Evolutionary conservation across 768 basidiomycete species (phyloP).

Genomic region (Postia placenta): DNA sequence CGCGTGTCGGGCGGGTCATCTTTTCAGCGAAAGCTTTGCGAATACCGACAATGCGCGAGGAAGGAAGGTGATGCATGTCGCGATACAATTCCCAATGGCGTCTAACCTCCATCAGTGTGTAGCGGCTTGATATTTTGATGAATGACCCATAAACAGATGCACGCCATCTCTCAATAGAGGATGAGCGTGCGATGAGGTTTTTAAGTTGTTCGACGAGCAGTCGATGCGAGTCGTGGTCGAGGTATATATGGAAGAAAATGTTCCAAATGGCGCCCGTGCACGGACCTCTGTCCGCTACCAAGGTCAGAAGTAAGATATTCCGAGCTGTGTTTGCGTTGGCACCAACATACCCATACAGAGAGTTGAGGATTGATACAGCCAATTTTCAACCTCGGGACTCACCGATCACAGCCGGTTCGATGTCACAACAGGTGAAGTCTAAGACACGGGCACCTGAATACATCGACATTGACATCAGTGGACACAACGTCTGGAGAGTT

Average conservation of each 20-base stretch:
- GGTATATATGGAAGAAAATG: conserved; percentile 12
- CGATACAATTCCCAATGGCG: conserved; percentile 21
- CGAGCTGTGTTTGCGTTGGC: conserved; percentile 12
- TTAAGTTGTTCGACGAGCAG: conserved; percentile 5
- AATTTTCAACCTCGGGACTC: no score
- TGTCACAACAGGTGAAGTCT: conserved; percentile 15
- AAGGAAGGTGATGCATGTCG: conserved; percentile 21
- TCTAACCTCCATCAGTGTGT: conserved; percentile 12
- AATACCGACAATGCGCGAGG: conserved; percentile 18
- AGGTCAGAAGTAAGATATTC: conserved; percentile 11
- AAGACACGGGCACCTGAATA: not conserved
- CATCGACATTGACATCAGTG: no score
- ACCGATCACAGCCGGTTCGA: conserved; percentile 14
- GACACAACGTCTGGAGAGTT: no score
- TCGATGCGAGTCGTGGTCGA: conserved; percentile 4
- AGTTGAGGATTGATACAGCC: no score
- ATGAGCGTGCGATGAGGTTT: conserved; percentile 6
- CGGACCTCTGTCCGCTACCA: conserved; percentile 1
- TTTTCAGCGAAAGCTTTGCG: conserved; percentile 14
- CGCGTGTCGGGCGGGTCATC: no score
- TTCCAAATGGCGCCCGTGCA: conserved; percentile 6
- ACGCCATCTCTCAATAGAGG: conserved; percentile 4
- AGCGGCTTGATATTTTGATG: conserved; percentile 5
- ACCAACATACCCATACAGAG: not conserved
- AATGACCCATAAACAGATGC: conserved; percentile 6